Base-by-base conservation (phyloP, 768 basidiomycete species). In the Amanita rimosa region DNA sequence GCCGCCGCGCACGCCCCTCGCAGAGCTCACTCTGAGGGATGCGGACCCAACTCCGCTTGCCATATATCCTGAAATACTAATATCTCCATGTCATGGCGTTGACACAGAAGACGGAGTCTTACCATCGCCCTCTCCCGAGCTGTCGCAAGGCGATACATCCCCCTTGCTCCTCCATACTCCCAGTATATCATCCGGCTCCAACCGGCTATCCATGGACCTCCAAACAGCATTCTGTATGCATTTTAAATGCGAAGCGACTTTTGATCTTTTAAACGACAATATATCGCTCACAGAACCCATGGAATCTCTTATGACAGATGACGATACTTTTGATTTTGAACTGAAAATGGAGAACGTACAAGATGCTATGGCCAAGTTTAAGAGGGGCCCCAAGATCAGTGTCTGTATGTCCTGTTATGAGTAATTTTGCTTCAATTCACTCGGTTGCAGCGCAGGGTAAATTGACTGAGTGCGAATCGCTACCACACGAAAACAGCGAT, bases 231-330 rank as follows among this genome's bases (percentile, higher is more conserved):
- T 78, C 57, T 69, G 70, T 11, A 46, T 75, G 24, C 72, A 75
- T 34, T 58, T 74, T 31, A 63, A 67, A 46, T 67, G 67, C 14
- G 73, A 75, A n/a, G 58, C 64, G 31, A 71, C 69, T 29, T 77
- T 76, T 55, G 74, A 78, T 54, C 53, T 78, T 31, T 55, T 78
- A 47, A 75, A 73, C 49, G 76, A 77, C 55, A 71, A 68, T 47
- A 67, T 76, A 44, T 64, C 68, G 4, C 67, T 67, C 44, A 51
- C 67, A 21, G 61, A 62, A 50, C 62, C 58, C 24, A 53, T 63
- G 39, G 67, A 65, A 9, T 27, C 17, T 13, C 34, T 42, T 19
- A 42, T 24, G 48, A 35, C 33, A 16, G 68, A 68, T 31, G 72
- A 73, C 39, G 63, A 67, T 31, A 68, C 68, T 52, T 71, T 70